A percentile compares a stretch with the other conserved stretches of the same genome.
Evolutionary conservation across 331 rosid species (phyloP).

Genomic region (Erythrophleum ivorense): DNA sequence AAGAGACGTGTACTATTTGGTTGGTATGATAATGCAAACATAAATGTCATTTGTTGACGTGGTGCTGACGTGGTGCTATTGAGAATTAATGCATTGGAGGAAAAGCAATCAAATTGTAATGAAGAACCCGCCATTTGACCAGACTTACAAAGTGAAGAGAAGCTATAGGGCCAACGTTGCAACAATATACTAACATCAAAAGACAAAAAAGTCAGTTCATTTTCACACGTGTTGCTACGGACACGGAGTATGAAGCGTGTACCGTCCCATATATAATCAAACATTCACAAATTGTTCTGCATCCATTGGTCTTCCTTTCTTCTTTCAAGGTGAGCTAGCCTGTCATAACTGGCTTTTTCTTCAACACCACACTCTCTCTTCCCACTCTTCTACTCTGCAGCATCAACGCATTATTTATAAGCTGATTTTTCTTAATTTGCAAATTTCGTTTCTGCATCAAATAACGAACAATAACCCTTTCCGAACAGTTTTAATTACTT

Average conservation of each 20-base stretch:
- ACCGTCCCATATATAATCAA: not conserved
- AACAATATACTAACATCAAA: not conserved
- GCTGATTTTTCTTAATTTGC: too few species aligned
- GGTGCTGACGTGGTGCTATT: too few species aligned
- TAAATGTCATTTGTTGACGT: not conserved
- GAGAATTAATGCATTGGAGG: too few species aligned
- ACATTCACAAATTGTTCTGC: not conserved
- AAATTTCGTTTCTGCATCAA: not conserved
- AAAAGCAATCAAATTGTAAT: not conserved
- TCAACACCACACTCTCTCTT: not conserved
- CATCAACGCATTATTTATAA: too few species aligned
- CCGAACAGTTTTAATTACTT: too few species aligned
- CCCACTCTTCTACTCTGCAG: too few species aligned
- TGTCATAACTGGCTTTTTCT: too few species aligned
- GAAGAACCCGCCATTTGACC: not conserved
- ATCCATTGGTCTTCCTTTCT: not conserved
- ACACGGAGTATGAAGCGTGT: not conserved
- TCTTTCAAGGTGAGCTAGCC: too few species aligned
- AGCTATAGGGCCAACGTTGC: not conserved
- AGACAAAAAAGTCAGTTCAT: not conserved
- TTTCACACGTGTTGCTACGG: not conserved
- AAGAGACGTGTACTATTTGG: not conserved
- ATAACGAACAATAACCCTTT: too few species aligned
- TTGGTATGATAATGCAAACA: not conserved
- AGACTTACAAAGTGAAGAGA: not conserved